Conservation (phyloP, 2,329 filamentous ascomycete species). For the Botrytis paeoniae region DNA sequence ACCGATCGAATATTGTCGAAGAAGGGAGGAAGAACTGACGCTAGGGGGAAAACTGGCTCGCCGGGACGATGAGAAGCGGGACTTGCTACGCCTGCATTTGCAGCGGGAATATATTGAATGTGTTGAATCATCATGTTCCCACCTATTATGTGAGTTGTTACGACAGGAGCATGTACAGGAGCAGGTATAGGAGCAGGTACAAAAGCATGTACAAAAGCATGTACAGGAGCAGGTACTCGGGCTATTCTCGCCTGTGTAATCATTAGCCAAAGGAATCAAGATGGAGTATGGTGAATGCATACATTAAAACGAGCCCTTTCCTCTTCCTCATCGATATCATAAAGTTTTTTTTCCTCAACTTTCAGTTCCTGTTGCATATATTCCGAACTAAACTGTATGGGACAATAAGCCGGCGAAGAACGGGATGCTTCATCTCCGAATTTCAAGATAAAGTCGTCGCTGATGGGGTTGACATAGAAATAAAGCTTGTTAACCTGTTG, state of each 20-base stretch:
- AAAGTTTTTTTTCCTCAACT: not conserved
- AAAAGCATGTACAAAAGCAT: not conserved
- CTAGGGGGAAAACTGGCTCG: not conserved
- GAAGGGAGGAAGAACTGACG: not conserved
- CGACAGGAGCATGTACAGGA: not conserved
- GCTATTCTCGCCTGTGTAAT: not conserved
- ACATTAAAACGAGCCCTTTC: rapidly evolving
- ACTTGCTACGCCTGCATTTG: not conserved
- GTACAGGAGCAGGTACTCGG: not conserved
- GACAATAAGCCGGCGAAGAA: not conserved
- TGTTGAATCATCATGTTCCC: too few species aligned
- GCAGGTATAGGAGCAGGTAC: too few species aligned
- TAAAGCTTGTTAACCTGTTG: not conserved
- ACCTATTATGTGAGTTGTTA: rapidly evolving
- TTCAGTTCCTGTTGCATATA: not conserved
- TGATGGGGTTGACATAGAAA: not conserved
- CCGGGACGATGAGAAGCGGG: rapidly evolving
- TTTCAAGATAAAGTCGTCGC: slow-evolving; percentile 7
- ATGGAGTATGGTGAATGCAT: not conserved
- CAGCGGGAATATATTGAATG: not conserved
- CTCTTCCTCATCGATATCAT: rapidly evolving
- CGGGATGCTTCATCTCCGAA: not conserved
- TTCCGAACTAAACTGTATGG: not conserved
- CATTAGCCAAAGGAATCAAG: not conserved
- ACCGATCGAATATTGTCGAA: slow-evolving; percentile 6